These are phyloP conservation scores for Coprinopsis cinerea DNA, from an alignment of 768 basidiomycete species.

Conservation along the genomic window DNA sequence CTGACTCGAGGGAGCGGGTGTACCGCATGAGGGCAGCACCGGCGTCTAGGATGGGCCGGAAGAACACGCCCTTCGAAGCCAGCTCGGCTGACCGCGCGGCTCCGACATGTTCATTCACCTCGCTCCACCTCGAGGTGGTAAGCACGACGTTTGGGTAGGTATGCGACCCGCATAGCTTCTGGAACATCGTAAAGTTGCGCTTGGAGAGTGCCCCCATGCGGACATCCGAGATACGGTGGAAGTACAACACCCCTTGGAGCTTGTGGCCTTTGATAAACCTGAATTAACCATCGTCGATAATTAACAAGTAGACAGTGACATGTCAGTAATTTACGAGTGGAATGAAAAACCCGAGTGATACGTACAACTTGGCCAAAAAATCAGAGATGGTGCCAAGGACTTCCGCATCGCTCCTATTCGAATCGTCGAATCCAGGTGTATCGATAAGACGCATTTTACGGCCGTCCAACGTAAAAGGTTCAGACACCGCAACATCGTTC, in stretches of 20 bases:
- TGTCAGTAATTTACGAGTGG: no score
- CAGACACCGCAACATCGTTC: not conserved
- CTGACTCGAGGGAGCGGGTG: constrained; percentile 18
- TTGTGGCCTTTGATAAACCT: constrained; percentile 15
- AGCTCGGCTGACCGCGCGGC: constrained; percentile 31
- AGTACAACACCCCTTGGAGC: constrained; percentile 35
- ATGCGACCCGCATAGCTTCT: constrained; percentile 36
- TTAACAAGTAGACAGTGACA: no score
- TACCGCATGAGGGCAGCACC: constrained; percentile 34
- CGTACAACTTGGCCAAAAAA: constrained; percentile 9
- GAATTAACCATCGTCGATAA: not conserved
- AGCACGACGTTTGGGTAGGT: constrained; percentile 39
- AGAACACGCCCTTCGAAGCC: constrained; percentile 24
- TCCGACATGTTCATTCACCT: constrained; percentile 22
- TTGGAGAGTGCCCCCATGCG: constrained; percentile 33
- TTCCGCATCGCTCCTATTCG: constrained; percentile 8
- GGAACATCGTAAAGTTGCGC: constrained; percentile 40
- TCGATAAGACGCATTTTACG: constrained; percentile 5
- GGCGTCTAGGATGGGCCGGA: constrained; percentile 35
- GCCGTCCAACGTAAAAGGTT: constrained; percentile 8
- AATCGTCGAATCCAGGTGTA: constrained; percentile 12
- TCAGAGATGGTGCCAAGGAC: constrained; percentile 5
- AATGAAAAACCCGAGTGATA: not conserved
- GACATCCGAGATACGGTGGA: constrained; percentile 37
- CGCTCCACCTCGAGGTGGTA: constrained; percentile 43